A percentile compares a stretch with the other conserved stretches of the same genome.
phyloP scores from a whole-genome alignment of 192 early-diverging fungal genomes.

The Endogone sp. region DNA sequence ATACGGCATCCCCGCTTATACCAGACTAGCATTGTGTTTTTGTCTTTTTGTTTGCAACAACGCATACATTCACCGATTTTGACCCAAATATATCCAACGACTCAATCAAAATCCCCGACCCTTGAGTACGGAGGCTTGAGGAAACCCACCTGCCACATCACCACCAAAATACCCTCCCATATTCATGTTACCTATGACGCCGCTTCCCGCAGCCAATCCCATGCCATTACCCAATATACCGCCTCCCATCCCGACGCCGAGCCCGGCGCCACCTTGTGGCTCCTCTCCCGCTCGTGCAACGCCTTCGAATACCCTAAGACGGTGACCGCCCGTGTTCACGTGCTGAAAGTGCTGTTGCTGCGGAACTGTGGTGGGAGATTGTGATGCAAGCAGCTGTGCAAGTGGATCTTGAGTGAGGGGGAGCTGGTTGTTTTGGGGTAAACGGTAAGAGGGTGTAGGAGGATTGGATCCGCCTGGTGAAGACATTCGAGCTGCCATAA shows the following conservation, averaged over 20 bases:
- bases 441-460: background rate
- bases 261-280: background rate
- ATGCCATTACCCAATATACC: background rate
- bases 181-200: background rate
- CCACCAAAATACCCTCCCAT: background rate
- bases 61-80: background rate
- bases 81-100: background rate
- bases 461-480: background rate
- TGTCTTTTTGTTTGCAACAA: background rate
- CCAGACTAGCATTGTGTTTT: background rate
- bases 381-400: background rate
- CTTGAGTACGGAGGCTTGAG: background rate
- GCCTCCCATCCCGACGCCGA: background rate
- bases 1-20: background rate
- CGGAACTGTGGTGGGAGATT: background rate
- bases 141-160: background rate
- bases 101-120: background rate
- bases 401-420: background rate
- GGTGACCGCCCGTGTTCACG: background rate
- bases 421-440: background rate
- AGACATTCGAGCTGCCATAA: slow-evolving; percentile 50
- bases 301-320: background rate
- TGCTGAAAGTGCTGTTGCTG: background rate
- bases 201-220: background rate
- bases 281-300: background rate